Base-by-base conservation (phyloP, 352 stramenopile genomes). In the Phytophthora cactorum region DNA sequence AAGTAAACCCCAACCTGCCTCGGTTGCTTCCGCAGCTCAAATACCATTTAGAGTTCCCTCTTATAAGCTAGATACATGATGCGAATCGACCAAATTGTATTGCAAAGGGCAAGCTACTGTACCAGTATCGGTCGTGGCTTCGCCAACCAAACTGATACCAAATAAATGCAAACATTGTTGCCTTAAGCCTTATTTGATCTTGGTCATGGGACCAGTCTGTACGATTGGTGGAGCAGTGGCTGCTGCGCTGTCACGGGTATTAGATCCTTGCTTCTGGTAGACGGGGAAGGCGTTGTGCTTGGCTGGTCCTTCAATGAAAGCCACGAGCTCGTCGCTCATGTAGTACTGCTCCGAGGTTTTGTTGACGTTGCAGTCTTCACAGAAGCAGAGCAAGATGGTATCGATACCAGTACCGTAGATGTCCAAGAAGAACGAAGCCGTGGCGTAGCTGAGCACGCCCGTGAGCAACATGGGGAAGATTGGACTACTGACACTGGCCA, bases 331-430 rank as follows among this genome's bases (percentile, higher is more conserved):
- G 63, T 93, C 83, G 51, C 81, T 91, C 86, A 93, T 93, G 77
- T 89, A 93, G 75, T 92, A 93, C 63, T 83, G 80, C 56, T 86
- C 75, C 2, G 86, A 88, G 45, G 68, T 75, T 54, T 92, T 90
- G 72, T 92, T 93, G 31, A 93, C 80, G 54, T 87, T 86, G 80
- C 83, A 91, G 74, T 94, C 86, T 66, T 96, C 82, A 54, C 88
- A 95, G 71, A 93, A 96, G 72, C 86, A 93, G 38, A 96, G 84
- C 44, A 96, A 62, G 59, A 95, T 92, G 50, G 84, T 95, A 74
- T 96, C 88, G 68, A 95, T 92, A 9, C 77, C 84, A 22, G 82
- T 93, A 45, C 83, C 88, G 63, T 95, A 95, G 22, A 95, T 79
- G 50, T 90, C 80, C 22, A 96, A 68, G 68, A 95, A 94, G 69